A percentile compares a stretch with the other conserved stretches of the same genome.
Conservation (phyloP, 805 yeast species). For the Scheffersomyces stipitis region DNA sequence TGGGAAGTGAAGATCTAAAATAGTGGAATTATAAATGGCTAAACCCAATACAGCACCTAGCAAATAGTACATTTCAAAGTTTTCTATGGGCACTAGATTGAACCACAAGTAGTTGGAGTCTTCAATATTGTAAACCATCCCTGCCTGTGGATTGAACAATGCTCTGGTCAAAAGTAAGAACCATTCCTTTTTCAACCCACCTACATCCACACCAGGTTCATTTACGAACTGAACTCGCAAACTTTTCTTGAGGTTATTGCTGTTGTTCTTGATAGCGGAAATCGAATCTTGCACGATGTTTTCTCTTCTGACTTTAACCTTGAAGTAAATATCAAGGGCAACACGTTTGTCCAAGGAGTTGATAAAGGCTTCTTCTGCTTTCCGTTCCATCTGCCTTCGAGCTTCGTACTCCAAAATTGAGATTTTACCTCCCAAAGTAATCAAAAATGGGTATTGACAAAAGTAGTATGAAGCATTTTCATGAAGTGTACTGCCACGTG, state of each 20-base stretch:
- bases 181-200: conserved; percentile 95
- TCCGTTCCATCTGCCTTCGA: conserved; percentile 73
- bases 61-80: conserved; percentile 60
- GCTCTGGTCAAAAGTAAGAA: conserved; percentile 70
- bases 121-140: conserved; percentile 64
- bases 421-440: conserved; percentile 81
- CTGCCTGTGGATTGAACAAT: conserved; percentile 65
- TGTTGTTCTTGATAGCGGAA: conserved; percentile 54
- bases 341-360: conserved; percentile 63
- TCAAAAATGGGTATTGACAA: conserved; percentile 80
- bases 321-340: conserved; percentile 66
- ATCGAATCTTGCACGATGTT: conserved; percentile 75
- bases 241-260: conserved; percentile 66
- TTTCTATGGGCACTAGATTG: conserved; percentile 44
- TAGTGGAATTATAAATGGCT: conserved; percentile 88
- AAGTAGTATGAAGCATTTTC: conserved; percentile 49
- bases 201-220: conserved; percentile 95
- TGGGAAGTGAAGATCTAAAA: conserved; percentile 79
- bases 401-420: conserved; percentile 81
- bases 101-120: conserved; percentile 82
- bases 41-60: conserved; percentile 87
- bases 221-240: conserved; percentile 75
- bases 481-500: conserved; percentile 15
- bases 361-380: conserved; percentile 87
- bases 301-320: conserved; percentile 66